Evolutionary conservation across 306 rosid species (phyloP), one percentile per base, ranked within the genome.

Genomic region (Gastrolobium bilobum): DNA sequence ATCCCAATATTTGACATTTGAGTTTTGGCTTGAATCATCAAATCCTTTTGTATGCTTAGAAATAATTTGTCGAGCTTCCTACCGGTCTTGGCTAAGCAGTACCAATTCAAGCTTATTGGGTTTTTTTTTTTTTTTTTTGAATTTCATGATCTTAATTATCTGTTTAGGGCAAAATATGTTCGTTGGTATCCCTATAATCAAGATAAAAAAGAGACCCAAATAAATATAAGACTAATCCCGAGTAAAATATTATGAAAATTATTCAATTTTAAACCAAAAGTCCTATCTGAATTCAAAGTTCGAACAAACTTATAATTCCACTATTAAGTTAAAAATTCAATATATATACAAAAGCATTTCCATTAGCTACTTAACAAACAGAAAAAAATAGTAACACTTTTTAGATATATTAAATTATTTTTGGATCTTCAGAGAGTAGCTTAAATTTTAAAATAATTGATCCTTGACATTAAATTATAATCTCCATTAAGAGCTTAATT

Each of bases 381-480:
- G 26, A 20, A 20, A 20, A 20, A 20, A 20, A 20, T 20, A 1
- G 10, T 5, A 42, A 42, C 47, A 10, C 13, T 10, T 47, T 10
- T 47, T 47, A 30, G 2, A 30, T 10, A 4, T 13, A 31, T 47
- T 10, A 31, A 30, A 33, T 3, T 68, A 33, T 31, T 31, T 68
- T 2, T n/a, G n/a, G 33, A n/a, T 33, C 7, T 46, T 68, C 42
- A 30, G 2, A 1, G 30, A 67, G 43, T 6, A 3, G 11, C 58
- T 52, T 15, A 34, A 70, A 14, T 70, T 35, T 29, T 54, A 4
- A 54, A 72, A 71, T 37, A 71, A 20, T 71, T 7, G 38, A 53
- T n/a, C 46, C 14, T 73, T 44, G 43, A 40, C 30, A 13, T 38
- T 20, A 26, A 4, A 42, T 43, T 33, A 44, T 57, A 59, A 44